Percentiles rank a stretch among this genome's conserved stretches.
Evolutionary conservation across 257 asterid genomes (phyloP).

Genomic region (Scutellaria galericulata): DNA sequence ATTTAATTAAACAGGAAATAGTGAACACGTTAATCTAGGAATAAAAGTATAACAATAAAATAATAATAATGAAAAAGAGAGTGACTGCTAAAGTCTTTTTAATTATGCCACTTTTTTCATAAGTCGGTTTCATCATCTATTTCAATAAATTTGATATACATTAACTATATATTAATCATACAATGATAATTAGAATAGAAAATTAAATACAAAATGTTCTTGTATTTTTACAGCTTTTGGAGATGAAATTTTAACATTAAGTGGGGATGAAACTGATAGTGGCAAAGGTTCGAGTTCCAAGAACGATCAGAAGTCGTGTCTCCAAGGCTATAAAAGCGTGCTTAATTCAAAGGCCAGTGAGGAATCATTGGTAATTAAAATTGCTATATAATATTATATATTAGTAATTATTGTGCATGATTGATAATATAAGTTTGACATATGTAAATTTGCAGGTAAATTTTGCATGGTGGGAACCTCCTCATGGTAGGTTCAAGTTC

Average conservation of each 20-base stretch:
- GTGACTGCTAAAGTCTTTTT: neutral
- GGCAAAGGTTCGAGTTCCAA: neutral
- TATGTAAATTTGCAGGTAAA: constrained; percentile 54
- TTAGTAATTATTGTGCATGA: too few species aligned
- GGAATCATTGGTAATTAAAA: constrained; percentile 63
- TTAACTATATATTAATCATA: too few species aligned
- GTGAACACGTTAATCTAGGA: constrained; percentile 2
- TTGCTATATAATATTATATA: too few species aligned
- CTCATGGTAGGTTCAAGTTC: constrained; percentile 59
- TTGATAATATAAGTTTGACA: neutral
- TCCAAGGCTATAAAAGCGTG: constrained; percentile 51
- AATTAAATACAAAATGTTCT: neutral
- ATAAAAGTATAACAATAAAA: neutral
- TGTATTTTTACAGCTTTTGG: constrained; percentile 51
- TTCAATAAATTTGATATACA: too few species aligned
- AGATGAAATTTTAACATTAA: constrained; percentile 39
- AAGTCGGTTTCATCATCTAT: too few species aligned
- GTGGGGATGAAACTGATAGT: constrained; percentile 31
- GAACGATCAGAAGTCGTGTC: constrained; percentile 43
- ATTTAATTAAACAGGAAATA: neutral
- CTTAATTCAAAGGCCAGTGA: constrained; percentile 65
- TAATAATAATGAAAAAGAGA: neutral
- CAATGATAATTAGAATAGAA: too few species aligned
- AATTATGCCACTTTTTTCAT: neutral
- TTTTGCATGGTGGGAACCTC: constrained; percentile 89